These are phyloP conservation scores for Solanum hybrid DNA, from an alignment of 305 asterid genomes.

Conservation along the genomic window DNA sequence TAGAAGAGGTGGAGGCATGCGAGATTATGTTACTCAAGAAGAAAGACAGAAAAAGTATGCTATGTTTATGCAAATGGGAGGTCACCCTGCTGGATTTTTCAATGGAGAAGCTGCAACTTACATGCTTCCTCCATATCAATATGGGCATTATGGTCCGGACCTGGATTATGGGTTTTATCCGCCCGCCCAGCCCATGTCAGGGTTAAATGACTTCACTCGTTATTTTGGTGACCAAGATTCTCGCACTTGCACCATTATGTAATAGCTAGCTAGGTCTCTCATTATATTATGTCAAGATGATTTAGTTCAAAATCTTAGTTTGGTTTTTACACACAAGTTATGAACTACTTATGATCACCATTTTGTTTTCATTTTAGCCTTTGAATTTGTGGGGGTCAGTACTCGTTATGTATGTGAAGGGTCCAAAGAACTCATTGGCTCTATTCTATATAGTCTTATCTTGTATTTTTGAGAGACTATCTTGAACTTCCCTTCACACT, in stretches of 20 bases:
- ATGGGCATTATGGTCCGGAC: not conserved
- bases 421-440: not conserved
- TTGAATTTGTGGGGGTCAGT: not conserved
- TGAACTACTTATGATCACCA: not conserved
- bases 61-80: not conserved
- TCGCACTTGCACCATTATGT: constrained; percentile 2
- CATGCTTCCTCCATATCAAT: not conserved
- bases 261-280: not conserved
- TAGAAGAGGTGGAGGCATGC: not conserved
- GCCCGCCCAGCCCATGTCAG: not conserved
- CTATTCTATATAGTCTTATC: not conserved
- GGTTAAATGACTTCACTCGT: not conserved
- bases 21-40: not conserved
- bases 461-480: not conserved
- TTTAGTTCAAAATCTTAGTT: not conserved
- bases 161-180: not conserved
- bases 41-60: not conserved
- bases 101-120: not conserved
- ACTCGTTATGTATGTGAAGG: not conserved
- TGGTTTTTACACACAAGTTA: not conserved
- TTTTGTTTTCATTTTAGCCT: not conserved
- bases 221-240: not conserved
- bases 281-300: not conserved
- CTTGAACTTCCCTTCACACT: not conserved
- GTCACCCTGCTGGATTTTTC: not conserved